Base-by-base conservation (phyloP, 2,329 filamentous ascomycete species). In the Phyllosticta citriasiana region DNA sequence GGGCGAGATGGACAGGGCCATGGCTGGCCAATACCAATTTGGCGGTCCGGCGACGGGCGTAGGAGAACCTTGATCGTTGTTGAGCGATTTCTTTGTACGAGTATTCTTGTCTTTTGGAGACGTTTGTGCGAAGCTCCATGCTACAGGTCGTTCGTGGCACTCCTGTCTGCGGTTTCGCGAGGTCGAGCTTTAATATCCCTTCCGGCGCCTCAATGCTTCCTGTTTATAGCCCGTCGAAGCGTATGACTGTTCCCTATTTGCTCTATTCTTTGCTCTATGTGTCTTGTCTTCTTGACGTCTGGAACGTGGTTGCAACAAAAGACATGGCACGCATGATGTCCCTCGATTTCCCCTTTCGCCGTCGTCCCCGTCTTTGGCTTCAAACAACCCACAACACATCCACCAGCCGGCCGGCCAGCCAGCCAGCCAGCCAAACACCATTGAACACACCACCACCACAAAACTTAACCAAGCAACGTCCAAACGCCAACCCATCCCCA, bases 1-100 rank as follows among this genome's bases (percentile, higher is more conserved):
- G 52, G 64, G 65, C 3, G 53, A 61, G 7, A 51, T 63, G 50
- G 65, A 66, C 7, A 66, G 62, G 54, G 58, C 53, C 14, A 47
- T 47, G 40, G 40, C 40, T 2, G 40, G 40, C 6, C 40, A 47
- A 6, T 47, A 47, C 16, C 40, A 47, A 7, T 47, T n/a, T n/a
- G 40, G 40, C 5, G 40, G 40, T 3, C 40, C 40, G 14, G 40
- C 40, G 12, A 47, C 40, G 16, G 40, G 40, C 1, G 40, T 47
- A 14, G 40, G 40, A 47, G 40, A 47, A 16, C 40, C 40, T 7
- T 47, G 16, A 47, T 2, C 7, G 10, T n/a, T n/a, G 40, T n/a
- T n/a, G 14, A 47, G 40, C 16, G 40, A 16, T 6, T n/a, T 14
- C 12, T 40, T 47, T 47, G 40, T 47, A 47, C 40, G 40, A 47